Evolutionary conservation across 192 early-diverging fungal genomes (phyloP).

Genomic region (Linnemannia elongata): DNA sequence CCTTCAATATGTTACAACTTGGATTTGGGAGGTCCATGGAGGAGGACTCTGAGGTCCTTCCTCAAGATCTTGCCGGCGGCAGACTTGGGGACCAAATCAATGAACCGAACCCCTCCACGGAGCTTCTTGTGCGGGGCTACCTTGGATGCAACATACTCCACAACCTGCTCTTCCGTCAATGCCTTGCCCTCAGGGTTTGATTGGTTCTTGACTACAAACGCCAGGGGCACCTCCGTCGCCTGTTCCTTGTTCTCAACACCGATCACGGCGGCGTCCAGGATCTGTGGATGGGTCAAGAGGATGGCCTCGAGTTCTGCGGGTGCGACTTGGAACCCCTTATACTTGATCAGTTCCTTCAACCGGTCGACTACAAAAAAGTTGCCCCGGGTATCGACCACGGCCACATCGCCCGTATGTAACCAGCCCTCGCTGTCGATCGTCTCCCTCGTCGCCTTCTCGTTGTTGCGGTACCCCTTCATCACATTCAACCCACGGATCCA

Average conservation of each 20-base stretch:
- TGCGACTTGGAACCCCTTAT: conserved; percentile 82
- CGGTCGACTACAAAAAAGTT: conserved; percentile 77
- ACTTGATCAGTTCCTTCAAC: conserved; percentile 91
- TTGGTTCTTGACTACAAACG: conserved; percentile 72
- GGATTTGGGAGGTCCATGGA: not conserved
- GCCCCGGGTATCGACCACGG: conserved; percentile 69
- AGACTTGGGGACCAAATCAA: conserved; percentile 79
- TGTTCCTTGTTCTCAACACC: conserved; percentile 68
- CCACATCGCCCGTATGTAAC: conserved; percentile 88
- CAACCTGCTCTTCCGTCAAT: conserved; percentile 47
- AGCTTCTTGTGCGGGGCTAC: conserved; percentile 81
- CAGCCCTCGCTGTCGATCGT: conserved; percentile 87
- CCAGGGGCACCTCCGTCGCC: conserved; percentile 80
- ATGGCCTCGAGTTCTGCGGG: conserved; percentile 88
- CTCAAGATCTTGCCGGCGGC: conserved; percentile 86
- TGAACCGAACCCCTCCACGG: conserved; percentile 78
- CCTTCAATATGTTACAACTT: not conserved
- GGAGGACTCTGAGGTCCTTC: conserved; percentile 59
- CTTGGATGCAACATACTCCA: conserved; percentile 64
- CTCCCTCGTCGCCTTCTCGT: conserved; percentile 77
- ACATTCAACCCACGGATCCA: conserved; percentile 83
- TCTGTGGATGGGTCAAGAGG: conserved; percentile 73
- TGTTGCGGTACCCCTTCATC: conserved; percentile 89
- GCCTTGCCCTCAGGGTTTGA: conserved; percentile 42
- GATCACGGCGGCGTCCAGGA: conserved; percentile 78